These are phyloP conservation scores for Komagataella populi DNA, from an alignment of 805 yeast species.

Conservation along the genomic window DNA sequence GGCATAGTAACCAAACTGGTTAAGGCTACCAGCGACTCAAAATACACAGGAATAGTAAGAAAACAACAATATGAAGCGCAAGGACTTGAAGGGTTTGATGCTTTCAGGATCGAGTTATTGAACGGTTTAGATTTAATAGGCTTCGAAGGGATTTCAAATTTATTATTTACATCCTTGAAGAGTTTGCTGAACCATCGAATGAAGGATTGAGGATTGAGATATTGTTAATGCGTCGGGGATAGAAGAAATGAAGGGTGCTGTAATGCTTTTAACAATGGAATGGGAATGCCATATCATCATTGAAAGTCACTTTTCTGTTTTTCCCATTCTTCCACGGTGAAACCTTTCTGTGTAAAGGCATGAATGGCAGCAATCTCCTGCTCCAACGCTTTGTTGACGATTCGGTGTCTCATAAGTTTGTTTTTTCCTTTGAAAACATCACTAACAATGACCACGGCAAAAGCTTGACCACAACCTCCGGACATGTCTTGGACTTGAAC, in stretches of 20 bases:
- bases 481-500: slow-evolving; percentile 68
- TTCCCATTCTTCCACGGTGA: slow-evolving; percentile 83
- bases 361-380: slow-evolving; percentile 83
- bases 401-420: slow-evolving; percentile 72
- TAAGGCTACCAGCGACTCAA: background rate
- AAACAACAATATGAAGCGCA: slow-evolving; percentile 19
- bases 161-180: slow-evolving; percentile 40
- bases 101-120: slow-evolving; percentile 29
- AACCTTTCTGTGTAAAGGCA: slow-evolving; percentile 90
- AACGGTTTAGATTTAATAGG: slow-evolving; percentile 25
- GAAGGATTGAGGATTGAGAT: slow-evolving; percentile 1
- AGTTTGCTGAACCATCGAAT: slow-evolving; percentile 20
- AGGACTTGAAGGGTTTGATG: slow-evolving; percentile 22
- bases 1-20: background rate
- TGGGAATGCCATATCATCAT: background rate
- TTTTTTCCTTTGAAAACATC: slow-evolving; percentile 66
- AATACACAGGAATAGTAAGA: slow-evolving; percentile 11
- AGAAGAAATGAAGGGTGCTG: slow-evolving; percentile 5
- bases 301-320: slow-evolving; percentile 14
- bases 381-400: slow-evolving; percentile 68
- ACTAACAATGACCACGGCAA: slow-evolving; percentile 78
- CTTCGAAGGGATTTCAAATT: slow-evolving; percentile 31
- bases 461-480: slow-evolving; percentile 98
- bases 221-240: slow-evolving; percentile 1
- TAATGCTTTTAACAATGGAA: background rate